Base-by-base conservation (phyloP, 176 grass and related monocot species). In the Typha latifolia region DNA sequence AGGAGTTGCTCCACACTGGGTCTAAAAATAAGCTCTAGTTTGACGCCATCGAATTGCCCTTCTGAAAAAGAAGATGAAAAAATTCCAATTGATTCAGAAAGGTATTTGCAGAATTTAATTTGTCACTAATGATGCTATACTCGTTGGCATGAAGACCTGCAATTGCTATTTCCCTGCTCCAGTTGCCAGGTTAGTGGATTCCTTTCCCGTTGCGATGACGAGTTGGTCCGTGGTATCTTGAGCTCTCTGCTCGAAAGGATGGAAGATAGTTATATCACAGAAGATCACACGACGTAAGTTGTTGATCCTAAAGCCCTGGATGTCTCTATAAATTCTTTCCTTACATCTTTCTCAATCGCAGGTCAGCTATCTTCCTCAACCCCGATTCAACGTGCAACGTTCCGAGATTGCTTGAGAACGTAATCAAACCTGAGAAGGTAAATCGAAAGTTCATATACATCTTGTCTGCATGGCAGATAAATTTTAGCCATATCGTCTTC, bases 121-220 rank as follows among this genome's bases (percentile, higher is more conserved):
- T 34, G 2, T 61, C 29, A 4, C 5, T 3, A 12, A 32, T 13
- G 16, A 32, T 12, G 11, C 13, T 53, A 72, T 72, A 43, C 4
- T 53, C 27, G 0, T 32, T 12, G 47, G 70, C 55, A 47, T 55
- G 15, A 14, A 48, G 15, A 48, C 34, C 2, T 23, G 1, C 18
- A 4, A 26, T 29, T 14, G 37, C 11, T 34, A 21, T 27, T 72
- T 61, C 51, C 12, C 50, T 34, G 48, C 18, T 24, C 8, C 18
- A 12, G 64, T 12, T 86, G 80, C 64, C 72, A 74, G 14, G 72
- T 90, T 47, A 64, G 65, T 32, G 87, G 87, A 47, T 82, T 77
- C 67, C 27, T 86, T 22, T 71, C 51, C 0, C 47, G 11, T 16
- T 49, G 49, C 0, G 70, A 83, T 1, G 72, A 61, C 21, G 24